Percentiles rank a stretch among this genome's conserved stretches.
Conservation (phyloP, 1,284 basidiomycete species). For the Irpex rosettiformis region DNA sequence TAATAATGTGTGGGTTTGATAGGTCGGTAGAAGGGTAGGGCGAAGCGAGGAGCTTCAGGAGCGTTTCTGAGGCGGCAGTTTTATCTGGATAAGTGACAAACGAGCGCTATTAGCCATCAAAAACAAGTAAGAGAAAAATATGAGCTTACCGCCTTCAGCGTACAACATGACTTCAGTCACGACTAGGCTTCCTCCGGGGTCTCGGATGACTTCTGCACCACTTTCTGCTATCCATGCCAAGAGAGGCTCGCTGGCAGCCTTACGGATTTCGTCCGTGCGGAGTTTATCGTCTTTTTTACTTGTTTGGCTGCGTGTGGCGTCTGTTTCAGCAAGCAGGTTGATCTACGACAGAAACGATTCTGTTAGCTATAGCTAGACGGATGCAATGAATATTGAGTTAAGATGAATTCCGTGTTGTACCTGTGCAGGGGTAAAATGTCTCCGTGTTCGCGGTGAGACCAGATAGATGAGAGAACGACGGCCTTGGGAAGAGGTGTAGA, state of each 20-base stretch:
- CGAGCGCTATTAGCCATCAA: constrained; percentile 3
- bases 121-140: constrained; percentile 14
- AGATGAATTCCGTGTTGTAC: constrained; percentile 9
- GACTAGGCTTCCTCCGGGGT: constrained; percentile 76
- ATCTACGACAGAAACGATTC: constrained; percentile 39
- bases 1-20: constrained; percentile 59
- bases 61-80: constrained; percentile 50
- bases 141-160: constrained; percentile 67
- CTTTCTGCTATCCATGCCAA: constrained; percentile 62
- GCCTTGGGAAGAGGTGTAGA: constrained; percentile 60
- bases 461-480: constrained; percentile 80
- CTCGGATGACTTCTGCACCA: constrained; percentile 57
- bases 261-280: constrained; percentile 65
- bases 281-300: constrained; percentile 73
- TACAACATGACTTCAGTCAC: constrained; percentile 79
- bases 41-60: constrained; percentile 52
- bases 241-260: constrained; percentile 67
- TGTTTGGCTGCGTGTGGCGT: constrained; percentile 57
- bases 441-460: constrained; percentile 69
- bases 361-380: neutral
- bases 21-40: constrained; percentile 53
- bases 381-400: neutral
- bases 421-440: constrained; percentile 78
- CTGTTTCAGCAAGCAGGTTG: constrained; percentile 65
- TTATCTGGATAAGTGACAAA: constrained; percentile 54